Percentiles rank a stretch among this genome's conserved stretches.
These are phyloP conservation scores for Aspergillus tanneri DNA, from an alignment of 2,329 filamentous ascomycete species.

Conservation along the genomic window DNA sequence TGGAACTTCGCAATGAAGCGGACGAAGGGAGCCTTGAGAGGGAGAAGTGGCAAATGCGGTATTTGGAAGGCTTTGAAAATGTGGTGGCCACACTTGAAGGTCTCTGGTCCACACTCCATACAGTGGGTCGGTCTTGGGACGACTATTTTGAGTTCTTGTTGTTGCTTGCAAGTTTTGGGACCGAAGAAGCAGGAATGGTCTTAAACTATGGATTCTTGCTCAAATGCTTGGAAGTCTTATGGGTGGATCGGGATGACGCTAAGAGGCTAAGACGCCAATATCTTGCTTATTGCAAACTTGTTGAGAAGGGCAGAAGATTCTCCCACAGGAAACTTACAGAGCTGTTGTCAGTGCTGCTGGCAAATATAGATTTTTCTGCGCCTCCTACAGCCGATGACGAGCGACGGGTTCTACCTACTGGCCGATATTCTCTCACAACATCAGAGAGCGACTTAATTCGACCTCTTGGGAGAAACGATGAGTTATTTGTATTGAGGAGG, in stretches of 20 bases:
- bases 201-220: slow-evolving; percentile 62
- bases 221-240: slow-evolving; percentile 60
- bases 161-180: slow-evolving; percentile 64
- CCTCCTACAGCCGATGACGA: slow-evolving; percentile 27
- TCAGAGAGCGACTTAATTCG: slow-evolving; percentile 37
- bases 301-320: slow-evolving; percentile 50
- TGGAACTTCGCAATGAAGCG: slow-evolving; percentile 33
- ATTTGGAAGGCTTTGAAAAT: slow-evolving; percentile 30
- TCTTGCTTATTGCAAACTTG: slow-evolving; percentile 39
- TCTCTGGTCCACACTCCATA: slow-evolving; percentile 64
- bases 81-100: slow-evolving; percentile 52
- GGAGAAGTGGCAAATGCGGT: slow-evolving; percentile 27
- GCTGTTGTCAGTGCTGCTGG: slow-evolving; percentile 42
- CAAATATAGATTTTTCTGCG: slow-evolving; percentile 39
- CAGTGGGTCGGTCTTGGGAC: slow-evolving; percentile 66
- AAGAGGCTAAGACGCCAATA: slow-evolving; percentile 58
- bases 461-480: slow-evolving; percentile 33
- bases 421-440: slow-evolving; percentile 35
- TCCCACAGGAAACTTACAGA: slow-evolving; percentile 44
- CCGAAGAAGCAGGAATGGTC: slow-evolving; percentile 57
- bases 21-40: slow-evolving; percentile 26
- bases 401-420: slow-evolving; percentile 25
- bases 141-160: slow-evolving; percentile 72
- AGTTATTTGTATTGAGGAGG: slow-evolving; percentile 55
- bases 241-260: slow-evolving; percentile 54